Evolutionary conservation across 1,284 basidiomycete species (phyloP), one percentile per base, ranked within the genome.

Genomic region (Heterobasidion irregulare): DNA sequence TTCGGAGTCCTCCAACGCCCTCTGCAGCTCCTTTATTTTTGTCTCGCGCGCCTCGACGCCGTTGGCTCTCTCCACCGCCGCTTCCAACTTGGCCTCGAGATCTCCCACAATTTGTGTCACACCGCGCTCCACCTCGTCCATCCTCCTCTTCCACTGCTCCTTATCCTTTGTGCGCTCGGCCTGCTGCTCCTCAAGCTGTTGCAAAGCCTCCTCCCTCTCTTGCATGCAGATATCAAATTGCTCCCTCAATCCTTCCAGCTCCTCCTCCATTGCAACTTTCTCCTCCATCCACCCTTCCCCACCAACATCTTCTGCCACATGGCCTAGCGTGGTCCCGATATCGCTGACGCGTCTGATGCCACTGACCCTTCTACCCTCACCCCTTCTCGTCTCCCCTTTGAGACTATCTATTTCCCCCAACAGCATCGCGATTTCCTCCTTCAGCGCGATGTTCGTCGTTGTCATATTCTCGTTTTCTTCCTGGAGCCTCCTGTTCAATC

Each of bases 391-490:
- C 16, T 63, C 63, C 50, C 64, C 64, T 49, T 63, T 66, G 19
- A 66, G 60, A 44, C 65, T 68, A 36, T 66, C 69, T 58, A 72
- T 70, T 53, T 75, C 74, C 54, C 72, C 76, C 59, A 83, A 78
- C 33, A 84, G 64, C 55, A 71, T 45, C 2, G 49, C 56, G 16
- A 58, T 53, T 16, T 64, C 64, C 56, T 65, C 65, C 44, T 64
- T 67, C 34, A 84, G 65, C 57, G 71, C 72, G 52, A 64, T 70
- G n/a, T 85, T 59, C 53, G 75, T 70, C 50, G 75, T 74, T 15
- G 78, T 59, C 9, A 92, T 73, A 12, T 65, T 70, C 65, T 88
- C 78, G 64, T 93, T 94, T 71, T 94, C 92, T 65, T 92, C 86
- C 59, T 89, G 85, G 54, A 94, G 67, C 52, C 85, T 77, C 48